Evolutionary conservation across 2,329 filamentous ascomycete species (phyloP), one percentile per base, ranked within the genome.

Genomic region (Pochonia chlamydosporia): DNA sequence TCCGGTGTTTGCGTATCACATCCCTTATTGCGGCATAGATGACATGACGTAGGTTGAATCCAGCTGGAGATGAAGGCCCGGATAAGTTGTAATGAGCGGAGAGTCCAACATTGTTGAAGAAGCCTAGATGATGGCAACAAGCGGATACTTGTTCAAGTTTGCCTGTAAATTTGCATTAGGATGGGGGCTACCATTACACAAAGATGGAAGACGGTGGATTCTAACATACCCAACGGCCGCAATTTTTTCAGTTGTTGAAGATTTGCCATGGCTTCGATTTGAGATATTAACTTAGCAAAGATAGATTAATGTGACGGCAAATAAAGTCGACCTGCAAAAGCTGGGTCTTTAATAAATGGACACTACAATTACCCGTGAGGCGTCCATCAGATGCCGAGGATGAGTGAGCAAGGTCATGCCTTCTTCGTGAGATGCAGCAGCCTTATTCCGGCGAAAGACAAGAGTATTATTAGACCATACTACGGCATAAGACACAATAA

Each of bases 101-200:
- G 21, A 72, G 56, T 7, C 61, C 66, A 23, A 71, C 67, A 52
- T 72, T 75, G 43, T 63, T 62, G 56, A 73, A 75, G 43, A 70
- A 68, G 1, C 61, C 60, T 3, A 71, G 52, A 42, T 70, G 57
- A 44, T 75, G 69, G 30, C 68, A 64, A 8, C 64, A 53, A 2
- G 69, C 70, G 5, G 69, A 72, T 54, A 65, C 69, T 40, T 68
- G 65, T 56, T 76, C 72, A 35, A 72, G 54, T 20, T 60, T 61
- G 37, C 71, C 70, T 72, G 26, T 37, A 36, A 10, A 16, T n/a
- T 9, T 10, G 33, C 3, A 20, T 36, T 11, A 20, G 26, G 13
- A 7, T 13, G 26, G 26, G 26, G 26, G 26, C 26, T 13, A 13
- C 7, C 7, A 7, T 28, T 28, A 13, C n/a, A n/a, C 16, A 9